Conservation (phyloP, 176 grass and related monocot genomes). For the Pharus latifolius region DNA sequence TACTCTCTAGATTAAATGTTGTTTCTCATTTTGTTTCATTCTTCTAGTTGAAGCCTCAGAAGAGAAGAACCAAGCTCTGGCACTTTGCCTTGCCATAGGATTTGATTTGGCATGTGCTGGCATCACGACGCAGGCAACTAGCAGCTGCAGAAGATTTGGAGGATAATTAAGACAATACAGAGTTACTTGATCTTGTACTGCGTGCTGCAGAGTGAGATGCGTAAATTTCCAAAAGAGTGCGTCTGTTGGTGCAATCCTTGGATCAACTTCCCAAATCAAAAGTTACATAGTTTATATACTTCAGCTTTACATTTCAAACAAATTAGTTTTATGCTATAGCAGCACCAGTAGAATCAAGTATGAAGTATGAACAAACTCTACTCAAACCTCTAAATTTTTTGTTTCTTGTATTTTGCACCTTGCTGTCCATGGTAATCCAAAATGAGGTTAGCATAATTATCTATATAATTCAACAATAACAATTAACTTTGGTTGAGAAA, state of each 20-base stretch:
- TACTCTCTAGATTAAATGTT: conserved; percentile 1
- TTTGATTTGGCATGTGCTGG: conserved; percentile 56
- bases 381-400: not conserved
- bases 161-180: conserved; percentile 17
- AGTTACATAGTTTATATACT: not conserved
- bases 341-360: too few relatives aligned
- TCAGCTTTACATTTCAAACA: not conserved
- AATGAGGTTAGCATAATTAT: not conserved
- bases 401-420: conserved; percentile 14
- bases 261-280: not conserved
- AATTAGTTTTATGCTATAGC: not conserved
- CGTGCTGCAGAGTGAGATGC: conserved; percentile 23
- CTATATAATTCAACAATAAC: not conserved
- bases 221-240: too few relatives aligned
- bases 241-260: not conserved
- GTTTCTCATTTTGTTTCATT: not conserved
- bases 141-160: conserved; percentile 21
- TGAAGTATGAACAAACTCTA: not conserved
- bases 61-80: conserved; percentile 50
- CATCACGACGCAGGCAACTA: conserved; percentile 14
- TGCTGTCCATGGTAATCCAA: not conserved
- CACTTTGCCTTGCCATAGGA: conserved; percentile 37
- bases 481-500: not conserved
- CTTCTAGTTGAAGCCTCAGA: conserved; percentile 34
- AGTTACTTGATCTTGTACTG: conserved; percentile 51